These are phyloP conservation scores for Acanthamoeba sp. DNA, from an alignment of 208 protist genomes.

Conservation along the genomic window DNA sequence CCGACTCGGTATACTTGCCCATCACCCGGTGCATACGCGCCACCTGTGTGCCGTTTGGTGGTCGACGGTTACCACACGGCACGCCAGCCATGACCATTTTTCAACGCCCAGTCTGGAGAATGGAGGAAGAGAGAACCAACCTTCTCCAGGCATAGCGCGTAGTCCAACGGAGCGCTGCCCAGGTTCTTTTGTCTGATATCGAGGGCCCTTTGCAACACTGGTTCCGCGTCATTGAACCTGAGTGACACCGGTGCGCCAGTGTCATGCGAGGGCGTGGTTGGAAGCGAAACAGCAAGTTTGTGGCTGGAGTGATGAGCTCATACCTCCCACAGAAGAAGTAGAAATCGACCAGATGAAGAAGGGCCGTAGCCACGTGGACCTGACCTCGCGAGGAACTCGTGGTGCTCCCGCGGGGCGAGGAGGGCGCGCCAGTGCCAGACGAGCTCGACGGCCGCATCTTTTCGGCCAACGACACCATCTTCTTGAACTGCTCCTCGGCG, in stretches of 20 bases:
- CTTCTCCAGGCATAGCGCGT: slow-evolving; percentile 67
- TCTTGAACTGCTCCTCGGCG: slow-evolving; percentile 69
- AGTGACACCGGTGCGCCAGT: neutral
- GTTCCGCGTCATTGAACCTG: slow-evolving; percentile 63
- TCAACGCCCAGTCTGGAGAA: too few species aligned
- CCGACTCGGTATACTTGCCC: slow-evolving; percentile 69
- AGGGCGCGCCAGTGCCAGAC: neutral
- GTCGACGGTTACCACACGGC: too few species aligned
- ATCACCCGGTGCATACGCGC: slow-evolving; percentile 34
- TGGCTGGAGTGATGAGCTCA: neutral
- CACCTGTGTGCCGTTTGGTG: too few species aligned
- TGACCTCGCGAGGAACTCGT: neutral
- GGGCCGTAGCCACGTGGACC: slow-evolving; percentile 41
- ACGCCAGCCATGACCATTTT: too few species aligned
- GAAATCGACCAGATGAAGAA: slow-evolving; percentile 41
- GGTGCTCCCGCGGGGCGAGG: neutral
- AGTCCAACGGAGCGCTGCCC: slow-evolving; percentile 46
- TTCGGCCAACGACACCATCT: slow-evolving; percentile 48
- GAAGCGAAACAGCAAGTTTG: neutral
- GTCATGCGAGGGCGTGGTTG: too few species aligned
- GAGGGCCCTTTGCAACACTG: slow-evolving; percentile 41
- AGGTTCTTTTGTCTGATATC: slow-evolving; percentile 65
- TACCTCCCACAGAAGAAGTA: slow-evolving; percentile 67
- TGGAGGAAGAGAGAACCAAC: neutral
- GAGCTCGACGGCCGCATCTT: neutral